These are phyloP conservation scores for Hanseniaspora singularis DNA, from an alignment of 805 yeast genomes.

Conservation along the genomic window DNA sequence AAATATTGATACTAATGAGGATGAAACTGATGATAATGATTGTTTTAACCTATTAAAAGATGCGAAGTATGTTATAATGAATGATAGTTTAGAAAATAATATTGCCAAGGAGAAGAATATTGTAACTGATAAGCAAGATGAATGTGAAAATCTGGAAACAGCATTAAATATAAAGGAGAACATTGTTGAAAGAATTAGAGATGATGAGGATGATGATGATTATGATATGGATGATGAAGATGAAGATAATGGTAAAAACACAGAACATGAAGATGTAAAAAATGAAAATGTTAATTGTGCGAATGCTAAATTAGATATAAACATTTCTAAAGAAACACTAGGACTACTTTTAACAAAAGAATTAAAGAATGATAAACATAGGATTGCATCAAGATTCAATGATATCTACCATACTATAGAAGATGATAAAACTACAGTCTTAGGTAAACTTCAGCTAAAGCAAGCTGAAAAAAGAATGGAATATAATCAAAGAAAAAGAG, in stretches of 20 bases:
- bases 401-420: slow-evolving; percentile 67
- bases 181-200: not conserved
- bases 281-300: slow-evolving; percentile 14
- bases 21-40: slow-evolving; percentile 16
- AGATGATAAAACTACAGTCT: slow-evolving; percentile 59
- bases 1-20: slow-evolving; percentile 24
- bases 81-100: not conserved
- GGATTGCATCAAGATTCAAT: slow-evolving; percentile 48
- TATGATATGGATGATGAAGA: slow-evolving; percentile 20
- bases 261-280: slow-evolving; percentile 14
- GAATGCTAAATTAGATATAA: slow-evolving; percentile 23
- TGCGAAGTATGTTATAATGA: slow-evolving; percentile 1
- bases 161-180: not conserved
- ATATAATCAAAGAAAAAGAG: slow-evolving; percentile 23
- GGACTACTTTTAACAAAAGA: slow-evolving; percentile 17
- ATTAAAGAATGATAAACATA: slow-evolving; percentile 26
- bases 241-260: slow-evolving; percentile 17
- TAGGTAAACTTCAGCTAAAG: slow-evolving; percentile 64
- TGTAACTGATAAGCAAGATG: too few relatives aligned
- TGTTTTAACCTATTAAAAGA: slow-evolving; percentile 5
- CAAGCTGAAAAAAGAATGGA: slow-evolving; percentile 62
- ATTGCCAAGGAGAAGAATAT: not conserved
- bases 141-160: too few relatives aligned
- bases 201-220: slow-evolving; percentile 28
- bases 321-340: slow-evolving; percentile 29